These are phyloP conservation scores for Microcyclospora tardicrescens DNA, from an alignment of 2,329 filamentous ascomycete genomes.

Conservation along the genomic window DNA sequence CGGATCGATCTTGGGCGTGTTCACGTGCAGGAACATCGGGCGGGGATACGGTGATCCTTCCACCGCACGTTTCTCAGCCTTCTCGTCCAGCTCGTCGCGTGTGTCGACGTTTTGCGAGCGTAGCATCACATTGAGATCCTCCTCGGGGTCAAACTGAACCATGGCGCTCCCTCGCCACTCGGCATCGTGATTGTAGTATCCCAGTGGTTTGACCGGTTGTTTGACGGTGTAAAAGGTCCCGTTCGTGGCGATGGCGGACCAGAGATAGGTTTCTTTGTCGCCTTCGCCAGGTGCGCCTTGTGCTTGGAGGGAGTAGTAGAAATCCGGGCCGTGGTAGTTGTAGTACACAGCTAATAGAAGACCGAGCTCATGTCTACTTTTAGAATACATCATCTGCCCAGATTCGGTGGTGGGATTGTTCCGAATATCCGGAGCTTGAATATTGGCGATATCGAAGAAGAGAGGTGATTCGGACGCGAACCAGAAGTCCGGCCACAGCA, in stretches of 20 bases:
- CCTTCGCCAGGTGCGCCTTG: constrained; percentile 37
- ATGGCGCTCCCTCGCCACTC: not conserved
- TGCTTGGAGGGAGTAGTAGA: constrained; percentile 33
- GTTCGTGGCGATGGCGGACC: constrained; percentile 29
- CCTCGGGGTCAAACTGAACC: not conserved
- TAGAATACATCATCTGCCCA: not conserved
- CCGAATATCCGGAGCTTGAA: not conserved
- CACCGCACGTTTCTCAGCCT: no score
- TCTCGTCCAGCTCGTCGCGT: no score
- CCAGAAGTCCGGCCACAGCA: constrained; percentile 39
- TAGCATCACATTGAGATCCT: not conserved
- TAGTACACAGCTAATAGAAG: constrained; percentile 37
- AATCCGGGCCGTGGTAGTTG: constrained; percentile 33
- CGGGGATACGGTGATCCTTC: no score
- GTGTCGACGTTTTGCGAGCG: no score
- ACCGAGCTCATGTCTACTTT: not conserved
- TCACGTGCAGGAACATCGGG: no score
- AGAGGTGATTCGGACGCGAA: constrained; percentile 21
- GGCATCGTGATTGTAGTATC: not conserved
- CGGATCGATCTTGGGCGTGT: no score
- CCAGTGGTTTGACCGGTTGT: constrained; percentile 7
- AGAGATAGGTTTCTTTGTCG: constrained; percentile 39
- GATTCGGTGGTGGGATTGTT: no score
- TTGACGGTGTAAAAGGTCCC: constrained; percentile 31
- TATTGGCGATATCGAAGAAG: not conserved